A percentile compares a stretch with the other conserved stretches of the same genome.
Evolutionary conservation across 2,329 filamentous ascomycete genomes (phyloP).

Genomic region (Anthostomella pinea): DNA sequence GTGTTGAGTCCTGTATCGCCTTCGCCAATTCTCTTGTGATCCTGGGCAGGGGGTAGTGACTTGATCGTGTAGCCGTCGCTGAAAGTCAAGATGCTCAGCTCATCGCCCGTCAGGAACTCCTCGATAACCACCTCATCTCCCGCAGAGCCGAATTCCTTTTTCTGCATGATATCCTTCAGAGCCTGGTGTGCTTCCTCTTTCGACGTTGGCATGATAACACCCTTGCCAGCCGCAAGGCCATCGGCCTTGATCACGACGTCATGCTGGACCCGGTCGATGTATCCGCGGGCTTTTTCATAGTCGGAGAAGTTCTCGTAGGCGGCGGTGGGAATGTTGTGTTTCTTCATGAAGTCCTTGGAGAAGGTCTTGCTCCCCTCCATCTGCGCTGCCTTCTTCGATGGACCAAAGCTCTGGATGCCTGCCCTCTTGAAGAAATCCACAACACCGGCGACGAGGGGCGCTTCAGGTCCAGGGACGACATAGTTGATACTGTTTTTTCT

Average conservation of each 20-base stretch:
- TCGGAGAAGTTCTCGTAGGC: constrained; percentile 84
- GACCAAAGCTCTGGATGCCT: constrained; percentile 81
- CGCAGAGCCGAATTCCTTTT: constrained; percentile 80
- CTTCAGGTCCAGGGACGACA: constrained; percentile 87
- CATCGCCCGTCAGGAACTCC: constrained; percentile 87
- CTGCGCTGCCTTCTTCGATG: constrained; percentile 75
- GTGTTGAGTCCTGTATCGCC: constrained; percentile 91
- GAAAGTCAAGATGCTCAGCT: constrained; percentile 88
- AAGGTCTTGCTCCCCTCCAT: constrained; percentile 98
- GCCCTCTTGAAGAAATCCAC: constrained; percentile 74
- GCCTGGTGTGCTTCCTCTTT: constrained; percentile 81
- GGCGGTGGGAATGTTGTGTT: constrained; percentile 85
- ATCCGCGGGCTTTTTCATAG: constrained; percentile 68
- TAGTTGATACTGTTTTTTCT: constrained; percentile 72
- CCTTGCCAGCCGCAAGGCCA: constrained; percentile 90
- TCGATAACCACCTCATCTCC: constrained; percentile 94
- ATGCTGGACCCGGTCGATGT: constrained; percentile 69
- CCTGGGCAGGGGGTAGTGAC: constrained; percentile 86
- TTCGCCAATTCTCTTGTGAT: constrained; percentile 93
- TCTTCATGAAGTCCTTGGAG: constrained; percentile 96
- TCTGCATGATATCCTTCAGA: constrained; percentile 85
- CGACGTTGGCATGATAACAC: constrained; percentile 81
- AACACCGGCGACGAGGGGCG: constrained; percentile 88
- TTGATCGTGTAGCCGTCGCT: constrained; percentile 83
- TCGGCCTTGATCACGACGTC: constrained; percentile 90